Evolutionary conservation across 108 stramenopile genomes (phyloP).

Genomic region (Fistulifera pelliculosa): DNA sequence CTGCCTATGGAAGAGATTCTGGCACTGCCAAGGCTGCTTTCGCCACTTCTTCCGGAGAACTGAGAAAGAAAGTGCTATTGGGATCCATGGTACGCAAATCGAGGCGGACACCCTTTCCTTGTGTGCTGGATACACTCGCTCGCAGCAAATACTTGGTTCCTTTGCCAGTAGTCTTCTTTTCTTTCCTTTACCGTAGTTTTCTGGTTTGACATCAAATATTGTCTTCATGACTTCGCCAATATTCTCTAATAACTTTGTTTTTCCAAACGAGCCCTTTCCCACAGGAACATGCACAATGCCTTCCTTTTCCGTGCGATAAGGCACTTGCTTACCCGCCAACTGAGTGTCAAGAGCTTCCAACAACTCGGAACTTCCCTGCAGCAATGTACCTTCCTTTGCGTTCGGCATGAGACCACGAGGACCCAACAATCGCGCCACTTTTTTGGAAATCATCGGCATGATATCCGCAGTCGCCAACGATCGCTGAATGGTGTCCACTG

Average conservation of each 20-base stretch:
- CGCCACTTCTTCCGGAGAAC: not conserved
- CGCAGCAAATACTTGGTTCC: conserved; percentile 68
- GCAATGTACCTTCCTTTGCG: conserved; percentile 87
- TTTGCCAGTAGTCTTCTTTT: conserved; percentile 29
- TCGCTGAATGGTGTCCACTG: conserved; percentile 58
- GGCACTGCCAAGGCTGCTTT: no score
- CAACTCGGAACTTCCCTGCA: conserved; percentile 36
- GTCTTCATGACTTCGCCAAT: conserved; percentile 52
- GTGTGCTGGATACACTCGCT: conserved; percentile 56
- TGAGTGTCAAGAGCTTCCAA: conserved; percentile 40
- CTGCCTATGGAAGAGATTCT: no score
- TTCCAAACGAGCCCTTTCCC: conserved; percentile 74
- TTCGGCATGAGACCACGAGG: conserved; percentile 97
- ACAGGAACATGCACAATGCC: conserved; percentile 86
- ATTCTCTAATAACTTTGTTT: conserved; percentile 62
- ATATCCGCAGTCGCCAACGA: conserved; percentile 84
- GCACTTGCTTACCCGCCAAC: conserved; percentile 61
- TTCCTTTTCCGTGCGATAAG: conserved; percentile 81
- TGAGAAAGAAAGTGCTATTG: conserved; percentile 61
- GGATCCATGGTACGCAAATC: conserved; percentile 81
- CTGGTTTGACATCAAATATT: conserved; percentile 65
- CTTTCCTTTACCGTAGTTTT: conserved; percentile 51
- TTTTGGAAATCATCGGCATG: conserved; percentile 57
- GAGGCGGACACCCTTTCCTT: conserved; percentile 52
- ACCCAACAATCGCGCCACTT: conserved; percentile 81